Base-by-base conservation (phyloP, 768 basidiomycete genomes). In the Rubroboletus satanas region DNA sequence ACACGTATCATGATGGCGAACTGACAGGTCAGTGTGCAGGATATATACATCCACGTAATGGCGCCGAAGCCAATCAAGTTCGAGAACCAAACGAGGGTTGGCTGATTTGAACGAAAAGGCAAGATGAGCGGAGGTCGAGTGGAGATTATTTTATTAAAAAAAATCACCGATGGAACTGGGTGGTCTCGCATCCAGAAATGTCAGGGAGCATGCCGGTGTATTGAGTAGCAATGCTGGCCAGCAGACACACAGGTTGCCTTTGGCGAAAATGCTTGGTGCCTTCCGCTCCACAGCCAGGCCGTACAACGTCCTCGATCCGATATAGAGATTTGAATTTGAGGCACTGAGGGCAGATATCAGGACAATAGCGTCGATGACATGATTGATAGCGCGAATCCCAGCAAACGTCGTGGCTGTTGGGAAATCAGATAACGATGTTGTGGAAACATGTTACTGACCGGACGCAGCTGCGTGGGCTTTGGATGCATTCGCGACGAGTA, bases 321-420 rank as follows among this genome's bases (percentile, higher is more conserved):
- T 79, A 62, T 79, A 85, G 45, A 86, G 69, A 67, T 87, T 87
- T 15, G 80, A 82, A 66, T 85, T 86, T 18, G 84, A 63, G 50
- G 58, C 55, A 51, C 66, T 56, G 26, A 41, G 55, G 4, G 85
- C 83, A 65, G 83, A 86, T 39, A 73, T 63, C 66, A 79, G 66
- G 49, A 78, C 67, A 62, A 75, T 69, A 52, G 66, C 64, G 56
- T 74, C 73, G 62, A 72, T 70, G 55, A 71, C 72, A 57, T 71
- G 71, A 33, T 77, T 75, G 7, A 82, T 72, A 37, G 69, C 72
- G 54, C 74, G 78, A 70, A 83, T 78, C 37, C 77, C 77, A 8
- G 78, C 75, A 35, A 67, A 63, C 49, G 60, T 55, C 51, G 74
- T 74, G 51, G 78, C 78, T 59, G 44, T 46, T 58, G 49, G 46